Evolutionary conservation across 176 grass and related monocot genomes (phyloP), one percentile per base, ranked within the genome.

Genomic region (Oryza punctata): DNA sequence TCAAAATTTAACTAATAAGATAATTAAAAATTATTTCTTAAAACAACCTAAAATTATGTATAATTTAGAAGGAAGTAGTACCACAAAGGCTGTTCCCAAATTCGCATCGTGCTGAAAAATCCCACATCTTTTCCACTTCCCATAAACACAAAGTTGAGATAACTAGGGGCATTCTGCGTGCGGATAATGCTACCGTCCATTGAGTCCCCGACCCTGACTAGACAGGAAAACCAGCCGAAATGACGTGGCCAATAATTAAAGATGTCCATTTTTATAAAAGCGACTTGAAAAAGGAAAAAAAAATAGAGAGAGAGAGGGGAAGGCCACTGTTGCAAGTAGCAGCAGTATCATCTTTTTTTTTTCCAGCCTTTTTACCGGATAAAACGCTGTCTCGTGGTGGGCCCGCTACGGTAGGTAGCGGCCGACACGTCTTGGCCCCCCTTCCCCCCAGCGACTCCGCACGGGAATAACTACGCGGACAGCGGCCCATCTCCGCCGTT

Each of bases 361-460:
- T 8, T 5, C 60, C 29, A 26, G 71, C 44, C 18, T 73, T 29
- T 54, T 40, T 52, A 61, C 63, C 78, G 8, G 76, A 64, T 52
- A 80, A 50, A 80, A 49, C 43, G 78, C 63, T 5, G 70, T n/a
- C 63, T 69, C 37, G 35, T 76, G 71, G 78, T 75, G 71, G 83
- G 85, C 47, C 79, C 72, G 0, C 7, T 0, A 26, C 21, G 72
- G 81, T 76, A 63, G 49, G 85, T 77, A 82, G 10, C 71, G 37
- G 33, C 79, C 64, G 79, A 63, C 85, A 77, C 72, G 65, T 50
- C 70, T 66, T 49, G 26, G 64, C 3, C 46, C 30, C 30, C 69
- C 21, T 12, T 72, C 0, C 8, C 5, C 59, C 68, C 40, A 18
- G 33, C 70, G 18, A 19, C 40, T 3, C 40, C 40, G 38, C 69